A percentile compares a stretch with the other conserved stretches of the same genome.
Conservation (phyloP, 2,329 filamentous ascomycete genomes). For the Cladophialophora immunda region DNA sequence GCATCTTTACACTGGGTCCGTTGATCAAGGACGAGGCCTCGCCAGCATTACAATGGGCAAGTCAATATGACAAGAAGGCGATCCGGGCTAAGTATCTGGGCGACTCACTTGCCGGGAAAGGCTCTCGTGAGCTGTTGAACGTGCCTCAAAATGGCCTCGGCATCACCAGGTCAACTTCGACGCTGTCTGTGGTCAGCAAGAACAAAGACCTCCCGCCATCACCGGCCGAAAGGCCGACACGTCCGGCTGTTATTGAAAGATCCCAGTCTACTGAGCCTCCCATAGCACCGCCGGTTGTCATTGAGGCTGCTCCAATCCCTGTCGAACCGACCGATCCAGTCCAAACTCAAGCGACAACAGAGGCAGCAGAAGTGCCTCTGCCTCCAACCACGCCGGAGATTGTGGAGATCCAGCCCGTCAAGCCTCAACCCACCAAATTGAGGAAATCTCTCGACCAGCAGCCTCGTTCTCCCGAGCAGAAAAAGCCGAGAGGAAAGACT, state of each 20-base stretch:
- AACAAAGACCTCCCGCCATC: constrained; percentile 38
- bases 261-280: constrained; percentile 30
- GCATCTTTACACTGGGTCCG: constrained; percentile 86
- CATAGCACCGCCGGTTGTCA: constrained; percentile 8
- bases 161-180: constrained; percentile 39
- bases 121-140: constrained; percentile 59
- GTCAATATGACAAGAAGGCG: constrained; percentile 88
- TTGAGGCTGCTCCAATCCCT: constrained; percentile 34
- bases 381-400: constrained; percentile 38
- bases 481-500: constrained; percentile 30
- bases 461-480: constrained; percentile 31
- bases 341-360: constrained; percentile 40
- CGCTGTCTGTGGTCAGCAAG: constrained; percentile 35
- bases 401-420: constrained; percentile 15
- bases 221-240: constrained; percentile 23
- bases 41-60: constrained; percentile 96
- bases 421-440: constrained; percentile 31
- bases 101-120: constrained; percentile 75
- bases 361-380: constrained; percentile 48
- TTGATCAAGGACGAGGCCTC: constrained; percentile 85
- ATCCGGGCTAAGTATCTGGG: constrained; percentile 87
- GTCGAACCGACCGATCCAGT: constrained; percentile 44
- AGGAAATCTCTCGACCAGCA: constrained; percentile 35
- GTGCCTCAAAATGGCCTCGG: constrained; percentile 48
- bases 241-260: constrained; percentile 27